A percentile compares a stretch with the other conserved stretches of the same genome.
Conservation (phyloP, 257 asterid genomes). For the Gardenia jasminoides region DNA sequence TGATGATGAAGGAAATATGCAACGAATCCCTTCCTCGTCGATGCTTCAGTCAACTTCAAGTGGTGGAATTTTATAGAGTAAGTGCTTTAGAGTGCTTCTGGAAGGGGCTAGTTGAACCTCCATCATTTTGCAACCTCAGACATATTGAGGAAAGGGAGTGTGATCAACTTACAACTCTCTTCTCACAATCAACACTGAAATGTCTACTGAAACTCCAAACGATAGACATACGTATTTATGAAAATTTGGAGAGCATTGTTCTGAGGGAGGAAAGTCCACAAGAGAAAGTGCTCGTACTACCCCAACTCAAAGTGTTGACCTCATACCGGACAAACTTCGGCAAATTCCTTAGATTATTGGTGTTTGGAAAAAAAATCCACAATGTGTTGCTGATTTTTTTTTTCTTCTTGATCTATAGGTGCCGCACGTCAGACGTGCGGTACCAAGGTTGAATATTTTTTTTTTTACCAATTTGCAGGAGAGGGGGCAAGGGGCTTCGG, state of each 20-base stretch:
- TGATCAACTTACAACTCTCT: neutral
- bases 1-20: neutral
- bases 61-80: neutral
- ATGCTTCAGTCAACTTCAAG: neutral
- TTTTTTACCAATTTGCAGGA: too few species aligned
- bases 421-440: too few species aligned
- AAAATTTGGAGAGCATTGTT: neutral
- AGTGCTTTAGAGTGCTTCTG: neutral
- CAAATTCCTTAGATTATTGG: too few species aligned
- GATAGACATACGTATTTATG: neutral
- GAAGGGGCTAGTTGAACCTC: neutral
- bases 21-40: neutral
- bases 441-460: too few species aligned
- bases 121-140: neutral
- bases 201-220: neutral
- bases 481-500: too few species aligned
- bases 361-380: too few species aligned
- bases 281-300: too few species aligned
- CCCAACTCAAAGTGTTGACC: too few species aligned
- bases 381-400: too few species aligned
- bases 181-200: neutral
- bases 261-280: neutral
- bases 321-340: too few species aligned
- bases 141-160: rapidly evolving
- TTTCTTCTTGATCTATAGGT: too few species aligned